Base-by-base conservation (phyloP, 2,329 filamentous ascomycete species). In the Scytalidium sp. region DNA sequence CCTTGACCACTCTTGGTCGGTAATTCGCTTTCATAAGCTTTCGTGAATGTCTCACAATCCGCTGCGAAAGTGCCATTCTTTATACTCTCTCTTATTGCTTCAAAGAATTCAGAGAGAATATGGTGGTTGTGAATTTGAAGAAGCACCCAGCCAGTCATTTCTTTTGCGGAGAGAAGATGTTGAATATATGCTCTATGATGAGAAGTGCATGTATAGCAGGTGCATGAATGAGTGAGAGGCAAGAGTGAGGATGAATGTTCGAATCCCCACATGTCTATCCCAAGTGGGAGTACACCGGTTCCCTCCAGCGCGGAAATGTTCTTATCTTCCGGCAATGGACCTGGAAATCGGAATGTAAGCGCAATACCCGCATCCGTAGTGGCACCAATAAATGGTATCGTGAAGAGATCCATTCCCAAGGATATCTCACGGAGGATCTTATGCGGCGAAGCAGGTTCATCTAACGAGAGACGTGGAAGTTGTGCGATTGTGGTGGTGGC, bases 131-230 rank as follows among this genome's bases (percentile, higher is more conserved):
- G 94, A 3, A 96, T 79, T 67, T 97, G 93, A 7, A 99, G 76
- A 7, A 99, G 76, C 0, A 87, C 88, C 94, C 94, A 99, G 20
- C 87, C 93, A 3, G 97, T 82, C 94, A 99, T 97, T 69, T 99
- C 94, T 64, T 92, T 95, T 1, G 94, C 91, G 43, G 83, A 78
- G 5, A 99, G 80, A 1, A 97, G 78, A 67, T 99, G 94, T 56
- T 91, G 87, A 29, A 99, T 64, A 68, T 89, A 99, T 0, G 94
- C 93, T 45, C 86, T 77, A 68, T 96, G 90, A 67, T 97, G 93
- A 17, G 80, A 80, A 2, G 75, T 81, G 74, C 94, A 99, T 19
- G 90, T 76, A 67, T 96, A 93, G 75, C 94, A 99, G 45, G 70
- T 60, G 67, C 94, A 99, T 15, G 69, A 76, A 5, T 75, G 60